Evolutionary conservation across 2,329 filamentous ascomycete genomes (phyloP).

Genomic region (Mollisiaceae sp.): DNA sequence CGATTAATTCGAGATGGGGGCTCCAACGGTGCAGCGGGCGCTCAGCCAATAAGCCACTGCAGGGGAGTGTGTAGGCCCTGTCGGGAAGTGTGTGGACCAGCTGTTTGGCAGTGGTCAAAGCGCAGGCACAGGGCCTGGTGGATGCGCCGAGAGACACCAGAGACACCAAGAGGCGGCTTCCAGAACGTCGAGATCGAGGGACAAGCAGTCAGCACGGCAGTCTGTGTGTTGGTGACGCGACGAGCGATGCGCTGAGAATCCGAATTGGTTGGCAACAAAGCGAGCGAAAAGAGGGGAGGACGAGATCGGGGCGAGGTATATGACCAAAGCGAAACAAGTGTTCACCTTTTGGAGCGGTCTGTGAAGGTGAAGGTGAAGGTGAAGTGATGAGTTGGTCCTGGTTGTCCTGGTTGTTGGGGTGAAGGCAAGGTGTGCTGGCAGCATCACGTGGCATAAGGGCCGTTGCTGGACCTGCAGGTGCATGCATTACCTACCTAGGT

Average conservation of each 20-base stretch:
- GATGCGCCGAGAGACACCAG: not conserved
- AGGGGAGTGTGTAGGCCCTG: no score
- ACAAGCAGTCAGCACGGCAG: no score
- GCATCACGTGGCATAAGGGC: not conserved
- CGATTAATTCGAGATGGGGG: not conserved
- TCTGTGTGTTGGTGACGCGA: not conserved
- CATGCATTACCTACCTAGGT: no score
- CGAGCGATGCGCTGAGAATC: no score
- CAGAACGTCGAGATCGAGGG: not conserved
- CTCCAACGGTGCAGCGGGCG: not conserved
- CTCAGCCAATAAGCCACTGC: constrained; percentile 8
- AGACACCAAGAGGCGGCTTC: not conserved
- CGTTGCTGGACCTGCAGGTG: not conserved
- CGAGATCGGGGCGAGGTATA: not conserved
- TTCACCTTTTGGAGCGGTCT: not conserved
- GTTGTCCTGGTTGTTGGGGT: no score
- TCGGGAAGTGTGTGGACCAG: not conserved
- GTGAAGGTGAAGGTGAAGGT: not conserved
- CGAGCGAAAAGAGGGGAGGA: not conserved
- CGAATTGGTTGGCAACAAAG: not conserved
- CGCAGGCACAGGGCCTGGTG: not conserved
- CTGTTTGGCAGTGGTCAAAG: constrained; percentile 2
- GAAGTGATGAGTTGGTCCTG: not conserved
- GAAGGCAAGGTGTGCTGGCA: not conserved
- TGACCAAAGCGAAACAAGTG: not conserved